A percentile compares a stretch with the other conserved stretches of the same genome.
These are phyloP conservation scores for Zalaria sp. DNA, from an alignment of 2,329 filamentous ascomycete genomes.

Conservation along the genomic window DNA sequence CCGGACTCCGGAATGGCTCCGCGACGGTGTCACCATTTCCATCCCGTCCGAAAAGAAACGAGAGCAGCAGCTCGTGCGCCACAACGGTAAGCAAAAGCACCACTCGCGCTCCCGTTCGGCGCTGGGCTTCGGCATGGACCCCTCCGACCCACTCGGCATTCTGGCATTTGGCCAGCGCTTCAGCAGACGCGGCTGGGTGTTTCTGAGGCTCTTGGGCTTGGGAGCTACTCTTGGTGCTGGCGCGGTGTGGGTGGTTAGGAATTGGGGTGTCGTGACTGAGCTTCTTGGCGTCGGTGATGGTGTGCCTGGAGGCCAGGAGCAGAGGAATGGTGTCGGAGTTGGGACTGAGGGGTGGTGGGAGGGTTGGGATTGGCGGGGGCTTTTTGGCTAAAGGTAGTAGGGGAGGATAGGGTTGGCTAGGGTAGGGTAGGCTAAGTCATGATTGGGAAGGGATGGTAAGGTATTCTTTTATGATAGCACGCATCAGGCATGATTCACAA, in stretches of 20 bases:
- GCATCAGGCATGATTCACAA: no score
- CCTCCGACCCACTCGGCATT: slow-evolving; percentile 68
- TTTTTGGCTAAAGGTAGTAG: not conserved
- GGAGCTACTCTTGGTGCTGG: slow-evolving; percentile 5
- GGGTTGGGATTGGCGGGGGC: not conserved
- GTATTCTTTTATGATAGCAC: no score
- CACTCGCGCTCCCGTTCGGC: not conserved
- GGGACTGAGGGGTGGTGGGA: not conserved
- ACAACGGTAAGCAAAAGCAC: no score
- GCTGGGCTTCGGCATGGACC: slow-evolving; percentile 36
- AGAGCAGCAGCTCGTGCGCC: no score
- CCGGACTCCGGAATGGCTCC: no score
- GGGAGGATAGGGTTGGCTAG: not conserved
- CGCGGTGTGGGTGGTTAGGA: slow-evolving; percentile 4
- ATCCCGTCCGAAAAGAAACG: no score
- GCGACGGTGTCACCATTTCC: no score
- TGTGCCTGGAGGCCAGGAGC: not conserved
- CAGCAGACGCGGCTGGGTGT: not conserved
- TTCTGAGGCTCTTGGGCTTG: slow-evolving; percentile 5
- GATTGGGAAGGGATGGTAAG: no score
- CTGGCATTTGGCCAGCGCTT: slow-evolving; percentile 43
- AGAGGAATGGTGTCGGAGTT: not conserved
- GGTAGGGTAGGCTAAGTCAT: not conserved
- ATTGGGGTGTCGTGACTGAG: slow-evolving; percentile 3
- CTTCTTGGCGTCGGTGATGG: not conserved